Evolutionary conservation across 2,329 filamentous ascomycete species (phyloP), one percentile per base, ranked within the genome.

Genomic region (Malbranchea zuffiana): DNA sequence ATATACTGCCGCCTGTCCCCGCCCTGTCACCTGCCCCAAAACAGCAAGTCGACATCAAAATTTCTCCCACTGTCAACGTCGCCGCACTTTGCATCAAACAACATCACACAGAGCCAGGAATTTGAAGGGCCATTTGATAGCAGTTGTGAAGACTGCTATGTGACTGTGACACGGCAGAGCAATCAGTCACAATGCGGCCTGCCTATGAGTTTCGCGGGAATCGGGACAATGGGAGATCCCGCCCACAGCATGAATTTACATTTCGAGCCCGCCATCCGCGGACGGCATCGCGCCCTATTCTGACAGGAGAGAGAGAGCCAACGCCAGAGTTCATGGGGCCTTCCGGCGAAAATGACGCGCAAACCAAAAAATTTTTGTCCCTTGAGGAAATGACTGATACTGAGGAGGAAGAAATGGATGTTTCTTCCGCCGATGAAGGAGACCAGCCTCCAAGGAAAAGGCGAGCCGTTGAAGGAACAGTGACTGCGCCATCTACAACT

Each of bases 381-480:
- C 32, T 63, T 3, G 55, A 59, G 11, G 54, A 59, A 8, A 44
- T 66, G 6, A 66, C 60, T 29, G 63, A 66, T 40, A 66, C 61
- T 32, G 63, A 64, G 34, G 63, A 66, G 42, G 60, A 57, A 10
- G 59, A 60, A 4, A 66, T 67, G 63, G 60, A 63, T 11, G 50
- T 62, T 6, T 64, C 58, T 5, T 50, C 58, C 3, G 57, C 55
- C 3, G 59, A 59, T 31, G 54, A 62, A 10, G 37, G 31, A 20
- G 47, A 51, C 13, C 58, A 48, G 28, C 41, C 47, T 28, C 60
- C 63, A 12, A 61, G 60, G 33, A 61, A 62, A 36, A 61, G 53
- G 45, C 56, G 54, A 40, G 55, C 51, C 3, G n/a, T 56, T 4
- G 54, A 51, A 27, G 33, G 12, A n/a, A 15, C 26, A 6, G 13